A percentile compares a stretch with the other conserved stretches of the same genome.
Conservation (phyloP, 192 early-diverging fungal species). For the Mortierella claussenii region DNA sequence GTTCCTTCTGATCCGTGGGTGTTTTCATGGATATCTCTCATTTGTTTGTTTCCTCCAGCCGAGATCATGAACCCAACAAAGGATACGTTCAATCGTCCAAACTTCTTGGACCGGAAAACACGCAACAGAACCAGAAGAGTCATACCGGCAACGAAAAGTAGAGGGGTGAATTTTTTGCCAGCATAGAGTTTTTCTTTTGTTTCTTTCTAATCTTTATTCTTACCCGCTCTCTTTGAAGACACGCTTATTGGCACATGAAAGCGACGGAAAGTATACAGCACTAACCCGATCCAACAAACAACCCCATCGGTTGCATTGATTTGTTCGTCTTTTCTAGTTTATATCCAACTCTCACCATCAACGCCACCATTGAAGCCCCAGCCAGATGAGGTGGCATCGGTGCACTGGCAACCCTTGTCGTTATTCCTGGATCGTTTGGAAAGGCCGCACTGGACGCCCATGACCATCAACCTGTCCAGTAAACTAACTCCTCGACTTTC, state of each 20-base stretch:
- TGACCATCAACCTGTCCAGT: slow-evolving; percentile 54
- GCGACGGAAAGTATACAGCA: not conserved
- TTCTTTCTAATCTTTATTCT: not conserved
- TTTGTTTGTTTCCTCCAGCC: not conserved
- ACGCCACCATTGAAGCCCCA: slow-evolving; percentile 52
- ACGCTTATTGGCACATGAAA: slow-evolving; percentile 12
- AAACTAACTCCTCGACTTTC: slow-evolving; percentile 51
- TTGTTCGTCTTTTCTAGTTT: slow-evolving; percentile 28
- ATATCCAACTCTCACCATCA: slow-evolving; percentile 54
- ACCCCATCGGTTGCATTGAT: slow-evolving; percentile 4
- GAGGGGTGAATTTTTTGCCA: slow-evolving; percentile 44
- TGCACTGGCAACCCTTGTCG: slow-evolving; percentile 54
- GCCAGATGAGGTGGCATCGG: slow-evolving; percentile 54
- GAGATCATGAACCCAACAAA: not conserved
- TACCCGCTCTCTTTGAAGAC: not conserved
- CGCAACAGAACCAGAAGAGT: not conserved
- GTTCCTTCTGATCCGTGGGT: not conserved
- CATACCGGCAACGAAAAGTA: too few species aligned
- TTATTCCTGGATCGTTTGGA: slow-evolving; percentile 51
- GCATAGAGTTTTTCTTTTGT: slow-evolving; percentile 1
- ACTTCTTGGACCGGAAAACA: not conserved
- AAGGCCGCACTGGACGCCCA: slow-evolving; percentile 52
- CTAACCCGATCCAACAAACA: slow-evolving; percentile 1
- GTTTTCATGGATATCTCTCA: not conserved
- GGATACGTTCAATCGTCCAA: too few species aligned